These are phyloP conservation scores for Peribolospora baueri DNA, from an alignment of 768 basidiomycete species.

Conservation along the genomic window DNA sequence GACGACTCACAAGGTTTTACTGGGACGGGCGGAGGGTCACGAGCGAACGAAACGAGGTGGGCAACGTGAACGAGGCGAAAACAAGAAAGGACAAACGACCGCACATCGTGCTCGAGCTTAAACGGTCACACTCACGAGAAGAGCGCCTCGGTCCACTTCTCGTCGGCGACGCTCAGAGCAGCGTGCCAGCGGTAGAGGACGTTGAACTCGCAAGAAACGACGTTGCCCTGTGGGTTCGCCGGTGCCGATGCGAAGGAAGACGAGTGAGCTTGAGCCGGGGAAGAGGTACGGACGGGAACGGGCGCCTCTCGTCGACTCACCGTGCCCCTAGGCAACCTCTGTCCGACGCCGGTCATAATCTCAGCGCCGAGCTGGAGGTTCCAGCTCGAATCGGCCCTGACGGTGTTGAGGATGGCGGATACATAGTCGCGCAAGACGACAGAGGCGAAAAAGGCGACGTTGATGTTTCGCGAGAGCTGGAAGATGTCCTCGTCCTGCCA, in stretches of 20 bases:
- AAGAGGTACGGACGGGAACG: too few species aligned
- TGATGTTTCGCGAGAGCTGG: constrained; percentile 9
- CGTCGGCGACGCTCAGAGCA: constrained; percentile 16
- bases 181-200: constrained; percentile 20
- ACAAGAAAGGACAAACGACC: neutral
- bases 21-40: neutral
- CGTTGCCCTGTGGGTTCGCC: constrained; percentile 44
- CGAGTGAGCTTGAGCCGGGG: neutral
- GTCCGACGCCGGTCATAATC: neutral
- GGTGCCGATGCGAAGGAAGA: constrained; percentile 24
- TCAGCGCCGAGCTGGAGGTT: neutral
- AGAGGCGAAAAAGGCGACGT: constrained; percentile 7
- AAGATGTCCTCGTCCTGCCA: constrained; percentile 10
- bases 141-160: constrained; percentile 21
- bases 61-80: neutral
- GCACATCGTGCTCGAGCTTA: constrained; percentile 8
- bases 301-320: neutral
- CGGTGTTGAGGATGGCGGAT: neutral
- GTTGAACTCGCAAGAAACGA: constrained; percentile 36
- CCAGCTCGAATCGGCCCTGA: neutral
- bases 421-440: constrained; percentile 3
- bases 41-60: neutral
- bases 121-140: constrained; percentile 18
- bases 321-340: neutral
- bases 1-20: too few species aligned